Evolutionary conservation across 169 alveolate species (phyloP), one percentile per base, ranked within the genome.

Genomic region (Cryptosporidium felis): DNA sequence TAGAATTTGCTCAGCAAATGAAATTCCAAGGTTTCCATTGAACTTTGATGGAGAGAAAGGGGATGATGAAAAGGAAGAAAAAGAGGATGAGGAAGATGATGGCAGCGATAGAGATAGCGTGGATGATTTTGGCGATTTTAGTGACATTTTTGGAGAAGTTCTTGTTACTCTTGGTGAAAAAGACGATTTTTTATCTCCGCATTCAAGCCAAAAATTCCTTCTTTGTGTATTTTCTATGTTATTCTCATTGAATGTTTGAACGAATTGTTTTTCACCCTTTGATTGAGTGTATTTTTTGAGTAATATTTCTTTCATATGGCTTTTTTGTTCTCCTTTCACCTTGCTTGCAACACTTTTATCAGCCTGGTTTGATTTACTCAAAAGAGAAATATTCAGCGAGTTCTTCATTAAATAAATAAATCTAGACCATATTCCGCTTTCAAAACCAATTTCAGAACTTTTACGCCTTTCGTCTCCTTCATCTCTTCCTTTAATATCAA

Each of bases 1-100:
- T 9, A 74, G n/a, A 53, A 74, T 74, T 34, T 74, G 85, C 44
- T 74, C 85, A 21, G 85, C 85, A 74, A 74, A 74, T 10, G 85
- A 74, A 49, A 74, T 74, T 56, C 85, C 85, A 30, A 74, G 32
- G 41, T 34, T 53, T 44, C 32, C 59, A 61, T 61, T 61, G 18
- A 38, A 41, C 18, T 12, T 38, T 10, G 49, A 61, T 5, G 49
- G 49, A 61, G 49, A 40, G 12, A 40, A 61, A 16, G 80, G 18
- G 21, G 41, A 60, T 12, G 45, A 32, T 3, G 45, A 30, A 32
- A 12, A 40, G 3, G 40, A 40, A 10, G 80, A 61, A 14, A 42
- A 21, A 5, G 61, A 16, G 18, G 45, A 44, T 0, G 81, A 63
- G 5, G 60, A 42, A 9, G 81, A 63, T 40, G 81, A 40, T 12